Conservation (phyloP, 1,284 basidiomycete species). For the Ceraceosorus guamensis region DNA sequence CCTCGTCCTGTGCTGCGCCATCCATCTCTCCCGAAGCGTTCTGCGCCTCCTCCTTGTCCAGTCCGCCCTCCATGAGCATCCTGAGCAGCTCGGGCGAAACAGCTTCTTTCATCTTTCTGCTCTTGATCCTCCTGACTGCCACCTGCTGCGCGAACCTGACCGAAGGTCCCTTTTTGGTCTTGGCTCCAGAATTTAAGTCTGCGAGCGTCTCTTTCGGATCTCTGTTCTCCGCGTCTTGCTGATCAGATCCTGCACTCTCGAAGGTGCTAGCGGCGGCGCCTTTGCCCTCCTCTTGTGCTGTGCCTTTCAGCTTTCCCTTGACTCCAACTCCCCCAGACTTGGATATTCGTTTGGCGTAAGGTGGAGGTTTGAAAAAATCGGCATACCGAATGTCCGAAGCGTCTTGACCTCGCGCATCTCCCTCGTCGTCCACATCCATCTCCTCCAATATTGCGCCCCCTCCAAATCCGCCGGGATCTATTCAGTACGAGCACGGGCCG, state of each 20-base stretch:
- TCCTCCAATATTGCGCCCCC: too few relatives aligned
- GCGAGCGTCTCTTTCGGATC: background rate
- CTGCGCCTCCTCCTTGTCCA: constrained; percentile 14
- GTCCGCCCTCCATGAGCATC: constrained; percentile 13
- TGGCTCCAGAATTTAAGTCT: constrained; percentile 9
- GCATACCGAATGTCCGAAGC: constrained; percentile 49
- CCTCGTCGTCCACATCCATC: constrained; percentile 14
- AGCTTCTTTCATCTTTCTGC: constrained; percentile 19
- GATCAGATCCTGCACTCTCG: background rate
- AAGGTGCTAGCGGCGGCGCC: too few relatives aligned
- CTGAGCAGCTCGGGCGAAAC: constrained; percentile 21
- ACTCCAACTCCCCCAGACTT: constrained; percentile 13
- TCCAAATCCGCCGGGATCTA: too few relatives aligned
- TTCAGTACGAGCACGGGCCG: too few relatives aligned
- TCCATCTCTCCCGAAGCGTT: constrained; percentile 12
- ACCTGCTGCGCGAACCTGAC: constrained; percentile 77
- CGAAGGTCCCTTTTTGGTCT: constrained; percentile 11
- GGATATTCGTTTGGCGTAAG: constrained; percentile 1
- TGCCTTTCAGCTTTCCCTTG: constrained; percentile 32
- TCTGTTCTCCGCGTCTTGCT: background rate
- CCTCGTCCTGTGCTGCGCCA: constrained; percentile 16
- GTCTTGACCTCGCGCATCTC: constrained; percentile 23
- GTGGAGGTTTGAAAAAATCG: constrained; percentile 61
- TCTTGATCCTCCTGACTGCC: constrained; percentile 59
- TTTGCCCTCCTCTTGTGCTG: too few relatives aligned